phyloP scores from a whole-genome alignment of 257 asterid species.

The Mitragyna speciosa region DNA sequence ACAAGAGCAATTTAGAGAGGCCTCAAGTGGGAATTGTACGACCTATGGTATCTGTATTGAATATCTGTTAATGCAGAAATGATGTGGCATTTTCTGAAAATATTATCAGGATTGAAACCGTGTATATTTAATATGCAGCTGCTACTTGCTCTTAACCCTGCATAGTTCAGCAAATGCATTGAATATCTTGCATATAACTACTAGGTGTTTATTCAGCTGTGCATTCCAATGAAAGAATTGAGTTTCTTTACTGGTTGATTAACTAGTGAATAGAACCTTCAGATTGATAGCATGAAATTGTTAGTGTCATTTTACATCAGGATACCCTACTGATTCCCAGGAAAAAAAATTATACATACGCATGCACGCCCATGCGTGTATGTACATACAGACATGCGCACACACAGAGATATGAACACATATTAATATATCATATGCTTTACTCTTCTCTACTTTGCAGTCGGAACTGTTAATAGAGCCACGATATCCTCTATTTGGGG shows the following conservation, averaged over 20 bases:
- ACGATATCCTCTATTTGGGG: conserved; percentile 95
- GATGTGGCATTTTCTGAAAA: not conserved
- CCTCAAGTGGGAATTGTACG: not conserved
- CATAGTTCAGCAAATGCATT: not conserved
- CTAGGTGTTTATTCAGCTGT: not conserved
- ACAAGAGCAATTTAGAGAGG: not conserved
- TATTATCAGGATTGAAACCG: not conserved
- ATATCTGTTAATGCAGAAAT: not conserved
- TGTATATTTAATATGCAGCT: not conserved
- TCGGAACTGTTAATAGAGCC: conserved; percentile 93
- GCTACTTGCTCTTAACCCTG: not conserved
- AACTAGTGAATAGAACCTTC: not conserved
- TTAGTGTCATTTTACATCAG: not conserved
- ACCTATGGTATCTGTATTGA: not conserved
- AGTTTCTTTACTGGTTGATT: not conserved
- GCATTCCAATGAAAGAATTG: not conserved
- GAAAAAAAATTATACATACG: not conserved
- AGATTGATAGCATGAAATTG: not conserved
- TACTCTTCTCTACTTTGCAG: conserved; percentile 42
- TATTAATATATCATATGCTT: not conserved
- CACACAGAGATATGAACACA: not conserved
- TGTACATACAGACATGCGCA: too few species aligned
- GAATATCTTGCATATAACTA: not conserved
- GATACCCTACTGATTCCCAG: not conserved
- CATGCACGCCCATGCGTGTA: too few species aligned